Conservation (phyloP, 805 yeast species). For the Ascoidea asiatica region DNA sequence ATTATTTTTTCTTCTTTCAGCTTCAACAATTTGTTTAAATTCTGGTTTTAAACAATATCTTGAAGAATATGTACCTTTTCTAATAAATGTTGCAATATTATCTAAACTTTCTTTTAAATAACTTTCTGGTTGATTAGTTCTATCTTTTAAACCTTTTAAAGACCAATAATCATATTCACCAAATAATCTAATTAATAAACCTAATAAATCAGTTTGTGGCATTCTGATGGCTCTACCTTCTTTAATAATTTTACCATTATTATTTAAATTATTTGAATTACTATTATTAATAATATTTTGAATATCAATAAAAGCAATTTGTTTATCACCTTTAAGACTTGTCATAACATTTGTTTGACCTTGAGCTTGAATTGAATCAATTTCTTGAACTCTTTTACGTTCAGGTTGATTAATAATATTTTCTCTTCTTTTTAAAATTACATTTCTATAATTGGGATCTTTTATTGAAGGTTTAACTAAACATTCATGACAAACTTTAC, state of each 20-base stretch:
- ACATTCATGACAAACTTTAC: conserved; percentile 88
- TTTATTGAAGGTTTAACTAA: conserved; percentile 67
- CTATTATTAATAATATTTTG: no score
- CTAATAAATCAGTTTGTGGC: conserved; percentile 86
- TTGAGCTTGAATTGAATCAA: conserved; percentile 14
- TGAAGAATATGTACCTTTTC: conserved; percentile 92
- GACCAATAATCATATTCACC: conserved; percentile 97
- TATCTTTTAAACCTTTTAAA: conserved; percentile 82
- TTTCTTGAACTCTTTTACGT: conserved; percentile 31
- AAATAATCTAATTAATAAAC: conserved; percentile 74
- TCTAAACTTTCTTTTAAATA: conserved; percentile 86
- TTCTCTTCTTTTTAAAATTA: conserved; percentile 42
- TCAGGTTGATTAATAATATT: conserved; percentile 31
- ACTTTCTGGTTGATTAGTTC: conserved; percentile 91
- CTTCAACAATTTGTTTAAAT: conserved; percentile 69
- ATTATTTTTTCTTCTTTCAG: conserved; percentile 44
- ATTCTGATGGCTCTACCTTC: conserved; percentile 90
- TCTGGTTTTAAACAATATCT: conserved; percentile 86
- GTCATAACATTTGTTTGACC: conserved; percentile 24
- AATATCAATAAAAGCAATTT: background rate
- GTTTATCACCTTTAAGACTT: background rate
- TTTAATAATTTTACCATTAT: conserved; percentile 12
- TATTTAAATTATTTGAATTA: background rate
- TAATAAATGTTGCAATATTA: conserved; percentile 75
- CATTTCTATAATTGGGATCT: conserved; percentile 58